Conservation (phyloP, 1,284 basidiomycete genomes). For the Cutaneotrichosporon sp. region DNA sequence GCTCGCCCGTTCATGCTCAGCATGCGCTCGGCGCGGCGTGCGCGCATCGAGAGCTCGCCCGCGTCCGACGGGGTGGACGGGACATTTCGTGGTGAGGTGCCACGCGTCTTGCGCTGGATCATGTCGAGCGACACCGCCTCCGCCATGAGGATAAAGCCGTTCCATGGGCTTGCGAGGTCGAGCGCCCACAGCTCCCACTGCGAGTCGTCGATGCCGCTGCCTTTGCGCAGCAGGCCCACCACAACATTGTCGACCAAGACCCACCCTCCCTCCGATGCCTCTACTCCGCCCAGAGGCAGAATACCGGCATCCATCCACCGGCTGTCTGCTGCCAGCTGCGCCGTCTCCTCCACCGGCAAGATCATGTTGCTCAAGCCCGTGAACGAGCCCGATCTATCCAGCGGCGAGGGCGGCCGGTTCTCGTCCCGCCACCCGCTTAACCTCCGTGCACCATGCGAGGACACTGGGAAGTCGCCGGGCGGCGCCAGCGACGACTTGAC, state of each 20-base stretch:
- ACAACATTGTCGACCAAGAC: slow-evolving; percentile 27
- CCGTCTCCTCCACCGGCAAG: slow-evolving; percentile 14
- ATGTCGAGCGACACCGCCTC: slow-evolving; percentile 25
- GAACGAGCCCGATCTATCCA: slow-evolving; percentile 12
- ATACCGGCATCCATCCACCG: slow-evolving; percentile 34
- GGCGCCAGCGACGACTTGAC: slow-evolving; percentile 15
- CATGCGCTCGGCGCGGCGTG: slow-evolving; percentile 39
- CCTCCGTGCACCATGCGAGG: slow-evolving; percentile 39
- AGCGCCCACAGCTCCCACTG: slow-evolving; percentile 44
- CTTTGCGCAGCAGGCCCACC: slow-evolving; percentile 33
- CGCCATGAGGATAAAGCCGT: slow-evolving; percentile 36
- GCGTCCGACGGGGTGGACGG: slow-evolving; percentile 6
- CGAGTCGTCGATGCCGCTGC: slow-evolving; percentile 41
- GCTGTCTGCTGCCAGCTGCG: not conserved
- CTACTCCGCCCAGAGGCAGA: slow-evolving; percentile 35
- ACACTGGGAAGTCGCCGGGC: slow-evolving; percentile 41
- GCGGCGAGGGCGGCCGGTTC: slow-evolving; percentile 17
- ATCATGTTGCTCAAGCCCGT: slow-evolving; percentile 17
- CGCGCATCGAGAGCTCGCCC: slow-evolving; percentile 32
- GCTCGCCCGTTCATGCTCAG: slow-evolving; percentile 42
- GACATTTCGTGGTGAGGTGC: not conserved
- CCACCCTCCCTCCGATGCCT: slow-evolving; percentile 30
- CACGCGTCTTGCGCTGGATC: slow-evolving; percentile 17
- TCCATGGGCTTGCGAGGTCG: slow-evolving; percentile 39
- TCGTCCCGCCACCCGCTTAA: slow-evolving; percentile 29